phyloP scores from a whole-genome alignment of 2,329 filamentous ascomycete genomes.

The Pseudogymnoascus sp. region DNA sequence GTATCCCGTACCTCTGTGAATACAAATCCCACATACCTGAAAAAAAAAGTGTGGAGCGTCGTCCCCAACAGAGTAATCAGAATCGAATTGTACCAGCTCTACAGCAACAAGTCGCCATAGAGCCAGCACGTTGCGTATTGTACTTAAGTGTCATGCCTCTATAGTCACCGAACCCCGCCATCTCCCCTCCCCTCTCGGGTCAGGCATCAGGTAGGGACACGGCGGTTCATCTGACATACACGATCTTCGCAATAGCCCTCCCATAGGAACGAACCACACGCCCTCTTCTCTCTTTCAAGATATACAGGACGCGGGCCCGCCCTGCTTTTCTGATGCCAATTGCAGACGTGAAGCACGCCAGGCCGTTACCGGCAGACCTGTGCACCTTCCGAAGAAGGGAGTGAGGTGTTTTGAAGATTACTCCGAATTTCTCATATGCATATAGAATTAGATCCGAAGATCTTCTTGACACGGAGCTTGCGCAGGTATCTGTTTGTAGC shows the following conservation, averaged over 20 bases:
- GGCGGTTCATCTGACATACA: conserved; percentile 44
- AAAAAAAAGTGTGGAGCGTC: conserved; percentile 27
- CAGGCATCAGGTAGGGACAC: neutral
- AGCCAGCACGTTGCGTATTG: conserved; percentile 79
- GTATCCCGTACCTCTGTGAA: conserved; percentile 25
- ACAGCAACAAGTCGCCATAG: conserved; percentile 10
- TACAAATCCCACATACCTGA: conserved; percentile 22
- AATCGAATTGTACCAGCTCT: conserved; percentile 33
- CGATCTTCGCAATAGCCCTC: conserved; percentile 93
- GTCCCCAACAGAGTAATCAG: conserved; percentile 33
- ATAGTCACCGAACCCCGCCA: conserved; percentile 6
- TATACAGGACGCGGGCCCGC: conserved; percentile 32
- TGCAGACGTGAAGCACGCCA: conserved; percentile 79
- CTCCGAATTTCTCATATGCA: conserved; percentile 99
- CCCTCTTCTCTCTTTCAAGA: conserved; percentile 31
- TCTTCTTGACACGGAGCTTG: conserved; percentile 25
- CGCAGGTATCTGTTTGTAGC: conserved; percentile 66
- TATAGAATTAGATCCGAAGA: conserved; percentile 24
- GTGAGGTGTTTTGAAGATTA: conserved; percentile 67
- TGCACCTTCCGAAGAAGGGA: conserved; percentile 40
- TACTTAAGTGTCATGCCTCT: conserved; percentile 71
- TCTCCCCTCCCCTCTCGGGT: conserved; percentile 5
- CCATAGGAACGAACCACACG: conserved; percentile 60
- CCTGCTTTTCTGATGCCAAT: conserved; percentile 91
- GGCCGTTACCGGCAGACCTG: conserved; percentile 76